phyloP scores from a whole-genome alignment of 2,329 filamentous ascomycete genomes.

The Talaromyces sp. region DNA sequence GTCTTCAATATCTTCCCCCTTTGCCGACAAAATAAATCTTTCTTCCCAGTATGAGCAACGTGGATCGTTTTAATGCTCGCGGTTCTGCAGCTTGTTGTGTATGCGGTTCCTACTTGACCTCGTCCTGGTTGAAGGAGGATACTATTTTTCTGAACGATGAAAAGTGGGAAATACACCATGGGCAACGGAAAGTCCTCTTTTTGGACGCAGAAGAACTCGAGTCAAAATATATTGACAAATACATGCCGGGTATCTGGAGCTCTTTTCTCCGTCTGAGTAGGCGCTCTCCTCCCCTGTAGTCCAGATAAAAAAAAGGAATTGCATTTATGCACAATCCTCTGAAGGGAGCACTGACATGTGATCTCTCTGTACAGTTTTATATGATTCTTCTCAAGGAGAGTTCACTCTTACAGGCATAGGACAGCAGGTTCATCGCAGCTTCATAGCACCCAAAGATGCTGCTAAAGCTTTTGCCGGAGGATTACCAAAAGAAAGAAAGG shows the following conservation, averaged over 20 bases:
- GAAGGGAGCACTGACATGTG: background rate
- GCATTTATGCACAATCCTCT: background rate
- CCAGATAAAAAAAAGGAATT: background rate
- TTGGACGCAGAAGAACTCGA: slow-evolving; percentile 1
- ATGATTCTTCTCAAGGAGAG: background rate
- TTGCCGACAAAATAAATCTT: too few species aligned
- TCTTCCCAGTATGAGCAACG: background rate
- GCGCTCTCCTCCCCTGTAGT: background rate
- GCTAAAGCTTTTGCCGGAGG: slow-evolving; percentile 2
- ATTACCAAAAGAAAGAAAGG: background rate
- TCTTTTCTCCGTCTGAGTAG: slow-evolving; percentile 5
- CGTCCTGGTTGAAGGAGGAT: background rate
- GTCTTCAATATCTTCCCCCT: background rate
- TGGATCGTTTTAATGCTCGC: too few species aligned
- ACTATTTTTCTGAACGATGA: background rate
- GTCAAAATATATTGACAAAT: background rate
- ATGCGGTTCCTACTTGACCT: background rate
- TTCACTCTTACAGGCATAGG: slow-evolving; percentile 6
- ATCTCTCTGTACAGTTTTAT: slow-evolving; percentile 5
- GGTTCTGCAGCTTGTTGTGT: background rate
- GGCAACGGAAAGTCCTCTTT: background rate
- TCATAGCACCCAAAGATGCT: slow-evolving; percentile 1
- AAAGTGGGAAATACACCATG: background rate
- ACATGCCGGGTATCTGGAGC: background rate
- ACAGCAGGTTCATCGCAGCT: background rate